phyloP scores from a whole-genome alignment of 768 basidiomycete species.

The Boletus sp. region DNA sequence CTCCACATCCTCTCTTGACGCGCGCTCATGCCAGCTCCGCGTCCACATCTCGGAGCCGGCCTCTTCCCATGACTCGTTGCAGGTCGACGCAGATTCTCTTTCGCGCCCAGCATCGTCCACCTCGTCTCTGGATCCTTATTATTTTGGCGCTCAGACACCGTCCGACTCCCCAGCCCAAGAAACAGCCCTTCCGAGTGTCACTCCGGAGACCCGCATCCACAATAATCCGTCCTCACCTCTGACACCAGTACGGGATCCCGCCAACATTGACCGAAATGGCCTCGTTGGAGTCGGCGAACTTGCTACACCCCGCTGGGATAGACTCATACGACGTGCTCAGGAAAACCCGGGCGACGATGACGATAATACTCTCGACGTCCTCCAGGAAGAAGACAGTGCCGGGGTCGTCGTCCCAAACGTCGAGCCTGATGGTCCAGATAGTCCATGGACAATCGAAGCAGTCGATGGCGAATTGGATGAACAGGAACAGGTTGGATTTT shows the following conservation, averaged over 20 bases:
- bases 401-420: constrained; percentile 29
- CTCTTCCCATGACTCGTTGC: constrained; percentile 27
- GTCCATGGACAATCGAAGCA: constrained; percentile 87
- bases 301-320: constrained; percentile 89
- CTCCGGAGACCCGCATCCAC: constrained; percentile 55
- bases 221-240: constrained; percentile 61
- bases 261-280: constrained; percentile 77
- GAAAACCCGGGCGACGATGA: constrained; percentile 39
- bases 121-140: constrained; percentile 86
- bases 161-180: constrained; percentile 57
- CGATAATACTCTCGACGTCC: constrained; percentile 31
- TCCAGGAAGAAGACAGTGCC: constrained; percentile 30
- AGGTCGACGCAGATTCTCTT: constrained; percentile 41
- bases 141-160: constrained; percentile 71
- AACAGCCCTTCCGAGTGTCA: constrained; percentile 42
- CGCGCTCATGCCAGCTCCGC: constrained; percentile 37
- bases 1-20: background rate
- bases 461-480: constrained; percentile 77
- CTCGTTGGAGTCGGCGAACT: constrained; percentile 96
- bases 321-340: constrained; percentile 42
- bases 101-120: constrained; percentile 73
- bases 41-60: constrained; percentile 46
- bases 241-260: constrained; percentile 73
- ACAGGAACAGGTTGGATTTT: constrained; percentile 54
- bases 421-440: constrained; percentile 62